phyloP scores from a whole-genome alignment of 169 alveolate genomes.

The Miamiensis avidus region DNA sequence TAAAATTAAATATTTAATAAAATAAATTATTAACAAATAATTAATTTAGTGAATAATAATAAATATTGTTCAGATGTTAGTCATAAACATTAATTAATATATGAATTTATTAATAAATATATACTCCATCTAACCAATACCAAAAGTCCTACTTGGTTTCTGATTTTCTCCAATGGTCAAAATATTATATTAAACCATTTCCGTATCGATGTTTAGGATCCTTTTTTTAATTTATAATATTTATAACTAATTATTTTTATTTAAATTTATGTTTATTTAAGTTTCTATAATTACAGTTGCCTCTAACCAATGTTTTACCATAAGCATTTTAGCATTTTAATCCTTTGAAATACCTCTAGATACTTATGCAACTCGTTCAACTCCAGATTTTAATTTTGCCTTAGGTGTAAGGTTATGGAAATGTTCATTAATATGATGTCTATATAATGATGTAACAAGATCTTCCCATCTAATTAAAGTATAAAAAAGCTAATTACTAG shows the following conservation, averaged over 20 bases:
- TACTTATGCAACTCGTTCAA: background rate
- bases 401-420: background rate
- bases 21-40: too few relatives aligned
- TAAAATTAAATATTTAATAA: too few relatives aligned
- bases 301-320: background rate
- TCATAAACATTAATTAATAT: too few relatives aligned
- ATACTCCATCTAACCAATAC: background rate
- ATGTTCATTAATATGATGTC: too few relatives aligned
- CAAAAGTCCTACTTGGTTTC: background rate
- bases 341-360: background rate
- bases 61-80: background rate
- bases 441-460: too few relatives aligned
- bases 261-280: too few relatives aligned
- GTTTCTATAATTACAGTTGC: background rate
- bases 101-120: too few relatives aligned
- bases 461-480: too few relatives aligned
- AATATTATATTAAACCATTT: background rate
- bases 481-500: too few relatives aligned
- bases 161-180: background rate
- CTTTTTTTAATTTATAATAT: background rate
- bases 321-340: background rate
- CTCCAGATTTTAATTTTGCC: background rate
- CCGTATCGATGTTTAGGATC: background rate
- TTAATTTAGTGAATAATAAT: too few relatives aligned
- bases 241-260: too few relatives aligned